phyloP scores from a whole-genome alignment of 176 grass and related monocot species.

The Chrysopogon serrulatus region DNA sequence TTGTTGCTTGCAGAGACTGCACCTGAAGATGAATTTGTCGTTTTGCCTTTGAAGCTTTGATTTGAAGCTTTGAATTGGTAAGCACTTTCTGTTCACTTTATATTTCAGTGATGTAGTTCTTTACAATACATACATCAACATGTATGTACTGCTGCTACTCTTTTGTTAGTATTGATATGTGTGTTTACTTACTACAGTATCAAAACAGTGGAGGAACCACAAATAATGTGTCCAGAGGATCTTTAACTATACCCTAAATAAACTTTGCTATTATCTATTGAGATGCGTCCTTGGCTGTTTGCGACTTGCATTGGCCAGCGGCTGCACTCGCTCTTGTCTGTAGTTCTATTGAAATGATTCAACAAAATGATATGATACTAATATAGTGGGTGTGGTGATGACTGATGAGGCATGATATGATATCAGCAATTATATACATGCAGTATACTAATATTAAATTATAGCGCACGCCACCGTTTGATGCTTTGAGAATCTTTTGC shows the following conservation, averaged over 20 bases:
- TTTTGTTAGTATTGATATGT: background rate
- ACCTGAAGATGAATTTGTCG: background rate
- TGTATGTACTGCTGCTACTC: background rate
- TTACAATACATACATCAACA: background rate
- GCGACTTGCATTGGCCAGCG: background rate
- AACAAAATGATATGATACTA: too few species aligned
- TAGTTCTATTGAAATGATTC: background rate
- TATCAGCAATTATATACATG: background rate
- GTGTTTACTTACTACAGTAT: background rate
- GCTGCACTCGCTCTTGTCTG: background rate
- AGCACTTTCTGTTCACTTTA: background rate
- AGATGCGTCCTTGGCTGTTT: background rate
- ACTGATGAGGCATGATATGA: background rate
- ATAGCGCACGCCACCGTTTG: background rate
- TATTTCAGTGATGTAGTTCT: background rate
- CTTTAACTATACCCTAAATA: background rate
- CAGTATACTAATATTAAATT: background rate
- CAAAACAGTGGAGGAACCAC: background rate
- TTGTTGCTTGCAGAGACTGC: background rate
- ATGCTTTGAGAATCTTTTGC: background rate
- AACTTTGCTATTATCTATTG: background rate
- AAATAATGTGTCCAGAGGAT: background rate
- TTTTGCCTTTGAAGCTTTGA: background rate
- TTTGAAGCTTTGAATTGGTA: background rate
- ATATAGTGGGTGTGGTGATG: background rate